Conservation (phyloP, 352 stramenopile genomes). For the Globisporangium canariense region DNA sequence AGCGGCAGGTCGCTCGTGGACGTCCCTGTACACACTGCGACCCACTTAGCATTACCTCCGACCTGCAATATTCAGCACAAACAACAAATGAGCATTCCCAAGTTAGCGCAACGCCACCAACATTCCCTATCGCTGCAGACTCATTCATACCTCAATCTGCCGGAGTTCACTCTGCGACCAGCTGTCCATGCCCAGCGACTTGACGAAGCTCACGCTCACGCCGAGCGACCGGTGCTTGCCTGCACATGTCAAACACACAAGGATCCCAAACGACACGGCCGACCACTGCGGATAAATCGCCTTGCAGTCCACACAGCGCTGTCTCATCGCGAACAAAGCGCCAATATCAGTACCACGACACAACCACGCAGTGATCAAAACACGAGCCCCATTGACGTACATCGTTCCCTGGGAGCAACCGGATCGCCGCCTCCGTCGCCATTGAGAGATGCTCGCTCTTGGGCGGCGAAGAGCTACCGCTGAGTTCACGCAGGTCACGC, state of each 20-base stretch:
- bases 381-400: conserved; percentile 30
- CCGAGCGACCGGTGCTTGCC: conserved; percentile 79
- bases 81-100: neutral
- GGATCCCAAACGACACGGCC: conserved; percentile 77
- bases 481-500: neutral
- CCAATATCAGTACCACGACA: neutral
- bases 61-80: conserved; percentile 8
- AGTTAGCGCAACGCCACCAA: neutral
- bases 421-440: conserved; percentile 47
- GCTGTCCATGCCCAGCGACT: conserved; percentile 77
- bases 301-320: conserved; percentile 84
- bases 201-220: conserved; percentile 80
- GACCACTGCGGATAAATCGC: conserved; percentile 78
- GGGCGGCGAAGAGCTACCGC: conserved; percentile 6
- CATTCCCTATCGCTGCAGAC: neutral
- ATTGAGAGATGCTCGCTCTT: conserved; percentile 38
- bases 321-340: neutral
- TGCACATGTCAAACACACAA: conserved; percentile 74
- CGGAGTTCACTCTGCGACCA: conserved; percentile 56
- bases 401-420: conserved; percentile 71
- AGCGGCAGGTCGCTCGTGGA: conserved; percentile 38
- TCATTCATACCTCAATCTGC: conserved; percentile 36
- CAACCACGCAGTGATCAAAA: neutral
- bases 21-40: conserved; percentile 58
- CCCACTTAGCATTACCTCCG: conserved; percentile 83